phyloP scores from a whole-genome alignment of 2,329 filamentous ascomycete species.

The Talaromyces sp. region DNA sequence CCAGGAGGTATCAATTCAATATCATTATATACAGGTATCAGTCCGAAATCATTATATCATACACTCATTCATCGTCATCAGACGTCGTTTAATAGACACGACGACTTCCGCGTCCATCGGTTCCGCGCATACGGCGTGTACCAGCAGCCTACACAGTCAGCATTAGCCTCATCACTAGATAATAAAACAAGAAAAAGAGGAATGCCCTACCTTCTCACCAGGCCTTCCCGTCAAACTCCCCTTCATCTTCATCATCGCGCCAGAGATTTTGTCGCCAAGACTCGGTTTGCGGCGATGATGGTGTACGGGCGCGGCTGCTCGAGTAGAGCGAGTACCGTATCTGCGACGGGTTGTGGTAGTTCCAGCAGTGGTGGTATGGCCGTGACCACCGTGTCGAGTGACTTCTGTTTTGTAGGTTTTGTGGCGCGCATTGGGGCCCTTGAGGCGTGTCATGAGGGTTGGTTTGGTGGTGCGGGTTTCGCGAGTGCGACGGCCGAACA shows the following conservation, averaged over 20 bases:
- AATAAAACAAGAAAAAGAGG: not conserved
- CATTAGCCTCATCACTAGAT: not conserved
- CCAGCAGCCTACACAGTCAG: conserved; percentile 59
- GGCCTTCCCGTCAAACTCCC: conserved; percentile 66
- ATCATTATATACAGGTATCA: not conserved
- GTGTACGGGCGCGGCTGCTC: conserved; percentile 42
- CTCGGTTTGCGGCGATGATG: conserved; percentile 66
- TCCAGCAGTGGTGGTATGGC: conserved; percentile 37
- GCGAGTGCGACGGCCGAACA: conserved; percentile 24
- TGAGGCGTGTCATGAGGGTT: conserved; percentile 54
- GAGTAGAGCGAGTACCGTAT: conserved; percentile 37
- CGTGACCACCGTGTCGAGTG: not conserved
- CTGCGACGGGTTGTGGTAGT: conserved; percentile 32
- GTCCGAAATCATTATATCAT: not conserved
- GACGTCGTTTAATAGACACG: conserved; percentile 5
- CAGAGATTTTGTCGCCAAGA: conserved; percentile 73
- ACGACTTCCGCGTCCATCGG: conserved; percentile 61
- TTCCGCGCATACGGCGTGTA: conserved; percentile 69
- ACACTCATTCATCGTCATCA: not conserved
- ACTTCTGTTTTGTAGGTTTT: conserved; percentile 34
- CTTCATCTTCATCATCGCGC: conserved; percentile 69
- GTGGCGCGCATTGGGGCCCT: conserved; percentile 37
- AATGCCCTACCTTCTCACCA: conserved; percentile 60
- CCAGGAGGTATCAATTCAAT: not conserved
- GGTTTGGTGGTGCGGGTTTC: conserved; percentile 47